Evolutionary conservation across 306 rosid genomes (phyloP), one percentile per base, ranked within the genome.

Genomic region (Alnus glutinosa): DNA sequence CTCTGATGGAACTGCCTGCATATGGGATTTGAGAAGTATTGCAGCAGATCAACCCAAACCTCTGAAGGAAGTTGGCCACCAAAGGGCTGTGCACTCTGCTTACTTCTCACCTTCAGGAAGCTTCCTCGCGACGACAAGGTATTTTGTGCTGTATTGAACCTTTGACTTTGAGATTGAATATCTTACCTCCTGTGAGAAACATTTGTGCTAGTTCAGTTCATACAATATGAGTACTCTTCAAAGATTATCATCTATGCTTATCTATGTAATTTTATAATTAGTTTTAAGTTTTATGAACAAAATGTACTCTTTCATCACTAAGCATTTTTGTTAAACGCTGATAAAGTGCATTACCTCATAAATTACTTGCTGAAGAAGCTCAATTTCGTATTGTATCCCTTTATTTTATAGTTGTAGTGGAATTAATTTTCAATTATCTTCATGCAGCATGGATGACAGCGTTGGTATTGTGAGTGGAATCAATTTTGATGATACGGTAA

Each of bases 81-180:
- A 80, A 80, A 87, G 83, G 74, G 85, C 96, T 71, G 88, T 91
- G 74, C 93, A 95, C 30, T 93, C 99, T 50, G 99, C 98, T 10
- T 91, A 83, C 77, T 95, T 95, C 82, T 93, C 98, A n/a, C 98
- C 97, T 72, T 91, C 92, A 77, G 98, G 98, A 81, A 37, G 85
- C 83, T 83, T 73, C 80, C 82, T 95, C 12, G 97, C 92, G 61
- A 93, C 97, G 46, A 91, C 98, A 73, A 89, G 99, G 99, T 95
- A 71, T 57, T 82, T 16, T 74, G 52, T 71, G 68, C 18, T 39
- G 73, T 62, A 13, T 51, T 30, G 32, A 12, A 39, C n/a, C 59
- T 44, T 62, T 42, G 8, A 9, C 48, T 67, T 39, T 67, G 30
- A 18, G 30, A 12, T 68, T n/a, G 28, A 42, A 68, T 68, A 67